phyloP scores from a whole-genome alignment of 139 green algal species.

The Chlorella sp. region DNA sequence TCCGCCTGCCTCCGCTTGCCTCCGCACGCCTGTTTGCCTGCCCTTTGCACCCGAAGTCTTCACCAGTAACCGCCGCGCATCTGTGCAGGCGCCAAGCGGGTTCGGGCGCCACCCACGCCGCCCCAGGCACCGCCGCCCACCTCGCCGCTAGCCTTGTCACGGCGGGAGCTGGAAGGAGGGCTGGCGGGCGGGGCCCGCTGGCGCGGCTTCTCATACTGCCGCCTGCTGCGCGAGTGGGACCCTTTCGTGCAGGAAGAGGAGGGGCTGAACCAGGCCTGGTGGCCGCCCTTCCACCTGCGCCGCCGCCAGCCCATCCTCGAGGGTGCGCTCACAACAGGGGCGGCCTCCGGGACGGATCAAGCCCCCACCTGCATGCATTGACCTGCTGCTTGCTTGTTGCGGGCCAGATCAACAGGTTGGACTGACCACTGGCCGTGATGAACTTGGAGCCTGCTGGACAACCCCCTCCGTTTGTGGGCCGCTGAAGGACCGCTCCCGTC shows the following conservation, averaged over 20 bases:
- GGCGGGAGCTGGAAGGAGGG: neutral
- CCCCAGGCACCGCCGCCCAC: neutral
- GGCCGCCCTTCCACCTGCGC: slow-evolving; percentile 9
- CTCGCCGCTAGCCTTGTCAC: neutral
- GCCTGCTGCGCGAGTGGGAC: neutral
- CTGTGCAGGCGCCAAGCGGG: slow-evolving; percentile 5
- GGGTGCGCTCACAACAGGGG: no score
- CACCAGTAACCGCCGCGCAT: neutral
- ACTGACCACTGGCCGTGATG: no score
- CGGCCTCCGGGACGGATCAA: no score
- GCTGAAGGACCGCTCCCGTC: no score
- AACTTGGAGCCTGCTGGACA: no score
- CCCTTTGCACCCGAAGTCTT: neutral
- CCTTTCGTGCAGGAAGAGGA: neutral
- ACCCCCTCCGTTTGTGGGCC: no score
- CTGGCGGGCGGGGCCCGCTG: neutral
- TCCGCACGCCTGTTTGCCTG: no score
- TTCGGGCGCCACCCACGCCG: neutral
- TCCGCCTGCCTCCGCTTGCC: no score
- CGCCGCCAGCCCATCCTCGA: neutral
- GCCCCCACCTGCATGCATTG: no score
- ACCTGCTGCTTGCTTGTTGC: no score
- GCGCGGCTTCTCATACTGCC: slow-evolving; percentile 1
- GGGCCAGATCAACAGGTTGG: no score
- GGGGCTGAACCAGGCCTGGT: neutral